A percentile compares a stretch with the other conserved stretches of the same genome.
phyloP scores from a whole-genome alignment of 1,139 yeast species.

The Sugiyamaella xylanicola region DNA sequence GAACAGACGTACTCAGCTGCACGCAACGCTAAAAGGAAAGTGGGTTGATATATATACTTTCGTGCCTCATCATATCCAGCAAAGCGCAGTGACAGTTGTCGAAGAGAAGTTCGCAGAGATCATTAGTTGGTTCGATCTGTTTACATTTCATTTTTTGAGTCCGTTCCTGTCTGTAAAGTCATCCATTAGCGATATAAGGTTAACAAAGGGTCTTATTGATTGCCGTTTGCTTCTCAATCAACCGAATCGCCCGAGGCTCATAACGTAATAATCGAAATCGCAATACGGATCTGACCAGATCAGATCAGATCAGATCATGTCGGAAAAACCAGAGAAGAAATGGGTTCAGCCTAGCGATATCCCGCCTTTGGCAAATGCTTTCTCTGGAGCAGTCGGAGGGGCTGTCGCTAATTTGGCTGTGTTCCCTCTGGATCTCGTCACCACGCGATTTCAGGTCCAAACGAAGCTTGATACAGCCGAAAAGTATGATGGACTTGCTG shows the following conservation, averaged over 20 bases:
- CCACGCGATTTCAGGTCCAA: conserved; percentile 75
- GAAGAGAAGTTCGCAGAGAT: too few relatives aligned
- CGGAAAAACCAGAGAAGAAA: conserved; percentile 8
- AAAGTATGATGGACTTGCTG: conserved; percentile 57
- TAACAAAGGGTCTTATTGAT: too few relatives aligned
- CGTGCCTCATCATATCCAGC: background rate
- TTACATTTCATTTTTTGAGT: too few relatives aligned
- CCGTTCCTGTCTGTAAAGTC: too few relatives aligned
- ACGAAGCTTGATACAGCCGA: conserved; percentile 26
- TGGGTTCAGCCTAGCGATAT: conserved; percentile 35
- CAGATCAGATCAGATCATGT: background rate
- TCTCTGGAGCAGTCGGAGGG: conserved; percentile 80
- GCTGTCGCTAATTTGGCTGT: conserved; percentile 69
- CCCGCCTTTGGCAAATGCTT: conserved; percentile 58
- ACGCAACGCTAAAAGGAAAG: background rate
- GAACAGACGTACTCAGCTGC: background rate
- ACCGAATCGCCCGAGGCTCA: background rate
- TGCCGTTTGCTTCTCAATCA: too few relatives aligned
- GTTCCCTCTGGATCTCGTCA: conserved; percentile 72
- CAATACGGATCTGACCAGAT: too few relatives aligned
- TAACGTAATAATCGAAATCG: too few relatives aligned
- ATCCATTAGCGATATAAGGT: too few relatives aligned
- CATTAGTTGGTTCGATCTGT: too few relatives aligned
- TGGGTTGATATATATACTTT: background rate
- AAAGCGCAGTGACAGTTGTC: too few relatives aligned